These are phyloP conservation scores for Candida nanaspora DNA, from an alignment of 805 yeast genomes.

Conservation along the genomic window DNA sequence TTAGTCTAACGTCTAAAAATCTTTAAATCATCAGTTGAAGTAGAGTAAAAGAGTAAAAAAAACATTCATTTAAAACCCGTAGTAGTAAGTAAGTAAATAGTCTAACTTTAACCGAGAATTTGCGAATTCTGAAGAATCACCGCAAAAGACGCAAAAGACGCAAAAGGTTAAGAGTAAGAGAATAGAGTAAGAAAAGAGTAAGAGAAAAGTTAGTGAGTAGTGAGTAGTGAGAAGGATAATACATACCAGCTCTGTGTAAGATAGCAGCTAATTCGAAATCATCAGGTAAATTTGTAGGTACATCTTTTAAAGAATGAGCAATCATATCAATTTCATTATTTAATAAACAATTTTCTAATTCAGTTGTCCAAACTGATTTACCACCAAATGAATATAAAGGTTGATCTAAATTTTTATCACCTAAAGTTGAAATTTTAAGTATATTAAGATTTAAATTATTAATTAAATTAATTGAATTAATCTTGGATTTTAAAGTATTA, in stretches of 20 bases:
- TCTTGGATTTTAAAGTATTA: slow-evolving; percentile 38
- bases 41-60: not conserved
- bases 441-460: slow-evolving; percentile 70
- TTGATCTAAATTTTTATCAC: slow-evolving; percentile 78
- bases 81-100: too few species aligned
- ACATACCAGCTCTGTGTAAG: slow-evolving; percentile 58
- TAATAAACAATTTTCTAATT: slow-evolving; percentile 73
- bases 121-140: too few species aligned
- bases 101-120: too few species aligned
- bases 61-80: too few species aligned
- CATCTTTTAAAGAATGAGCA: slow-evolving; percentile 89
- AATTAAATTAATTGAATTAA: slow-evolving; percentile 29
- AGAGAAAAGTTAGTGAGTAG: not conserved
- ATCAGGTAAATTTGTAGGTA: slow-evolving; percentile 85
- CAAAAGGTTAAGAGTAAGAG: not conserved
- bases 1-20: slow-evolving; percentile 33
- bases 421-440: slow-evolving; percentile 75
- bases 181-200: slow-evolving; percentile 1
- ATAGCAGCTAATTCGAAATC: slow-evolving; percentile 88
- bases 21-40: slow-evolving; percentile 19
- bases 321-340: slow-evolving; percentile 70
- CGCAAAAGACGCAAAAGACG: too few species aligned
- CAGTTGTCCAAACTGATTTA: slow-evolving; percentile 93
- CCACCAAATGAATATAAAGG: slow-evolving; percentile 96
- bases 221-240: not conserved